A percentile compares a stretch with the other conserved stretches of the same genome.
Evolutionary conservation across 2,329 filamentous ascomycete genomes (phyloP).

Genomic region (Plectosphaerella cucumerina): DNA sequence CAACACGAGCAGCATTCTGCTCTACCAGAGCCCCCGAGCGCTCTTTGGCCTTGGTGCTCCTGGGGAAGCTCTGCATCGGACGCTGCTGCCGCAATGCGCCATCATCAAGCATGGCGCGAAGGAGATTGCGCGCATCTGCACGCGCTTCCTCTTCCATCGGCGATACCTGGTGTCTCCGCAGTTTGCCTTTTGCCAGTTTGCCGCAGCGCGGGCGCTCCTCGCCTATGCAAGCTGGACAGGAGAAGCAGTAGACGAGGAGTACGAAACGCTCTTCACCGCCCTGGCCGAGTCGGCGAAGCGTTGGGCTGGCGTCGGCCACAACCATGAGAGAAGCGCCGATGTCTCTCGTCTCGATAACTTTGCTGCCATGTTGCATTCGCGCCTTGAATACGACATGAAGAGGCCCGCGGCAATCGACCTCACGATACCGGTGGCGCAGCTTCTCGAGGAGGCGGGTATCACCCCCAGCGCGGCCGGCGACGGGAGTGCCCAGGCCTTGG

Average conservation of each 20-base stretch:
- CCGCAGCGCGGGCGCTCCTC: constrained; percentile 8
- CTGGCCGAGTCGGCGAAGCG: background rate
- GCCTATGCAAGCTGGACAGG: constrained; percentile 4
- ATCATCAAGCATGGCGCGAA: background rate
- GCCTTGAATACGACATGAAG: background rate
- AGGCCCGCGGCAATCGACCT: background rate
- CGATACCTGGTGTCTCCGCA: background rate
- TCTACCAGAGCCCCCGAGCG: constrained; percentile 20
- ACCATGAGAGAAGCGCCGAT: background rate
- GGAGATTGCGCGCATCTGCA: background rate
- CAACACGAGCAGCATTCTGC: constrained; percentile 29
- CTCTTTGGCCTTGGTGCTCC: background rate
- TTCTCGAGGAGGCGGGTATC: background rate
- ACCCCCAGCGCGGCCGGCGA: background rate
- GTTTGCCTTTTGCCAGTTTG: constrained; percentile 6
- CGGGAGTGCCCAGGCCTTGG: background rate
- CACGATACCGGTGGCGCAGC: background rate
- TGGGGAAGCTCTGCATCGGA: background rate
- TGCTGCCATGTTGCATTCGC: background rate
- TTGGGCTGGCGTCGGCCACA: background rate
- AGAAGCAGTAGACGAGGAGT: background rate
- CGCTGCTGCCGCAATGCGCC: background rate
- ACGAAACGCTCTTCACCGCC: background rate
- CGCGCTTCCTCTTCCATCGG: background rate
- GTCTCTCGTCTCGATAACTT: background rate